Evolutionary conservation across 2,329 filamentous ascomycete genomes (phyloP).

Genomic region (Westerdykella aurantiaca): DNA sequence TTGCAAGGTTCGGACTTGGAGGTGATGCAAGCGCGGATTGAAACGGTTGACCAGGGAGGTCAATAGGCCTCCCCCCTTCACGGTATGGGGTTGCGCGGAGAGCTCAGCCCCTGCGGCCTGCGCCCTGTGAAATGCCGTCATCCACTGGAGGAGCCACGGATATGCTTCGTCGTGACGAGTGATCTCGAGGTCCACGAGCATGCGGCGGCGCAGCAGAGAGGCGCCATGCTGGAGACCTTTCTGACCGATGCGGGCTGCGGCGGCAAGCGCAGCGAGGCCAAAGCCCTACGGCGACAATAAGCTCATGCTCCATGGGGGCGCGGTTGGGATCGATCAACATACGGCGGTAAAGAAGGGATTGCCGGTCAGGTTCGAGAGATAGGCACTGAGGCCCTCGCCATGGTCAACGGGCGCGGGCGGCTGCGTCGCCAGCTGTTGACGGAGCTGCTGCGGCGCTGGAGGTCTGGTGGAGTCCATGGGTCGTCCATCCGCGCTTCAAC

Average conservation of each 20-base stretch:
- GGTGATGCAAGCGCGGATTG: conserved; percentile 56
- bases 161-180: conserved; percentile 91
- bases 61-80: conserved; percentile 37
- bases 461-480: conserved; percentile 37
- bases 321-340: conserved; percentile 46
- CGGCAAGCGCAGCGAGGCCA: conserved; percentile 83
- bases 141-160: conserved; percentile 90
- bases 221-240: conserved; percentile 67
- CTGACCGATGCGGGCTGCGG: conserved; percentile 72
- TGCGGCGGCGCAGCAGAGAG: conserved; percentile 70
- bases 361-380: conserved; percentile 42
- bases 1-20: conserved; percentile 60
- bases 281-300: conserved; percentile 56
- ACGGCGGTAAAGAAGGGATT: conserved; percentile 53
- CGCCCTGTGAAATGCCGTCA: conserved; percentile 70
- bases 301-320: conserved; percentile 19
- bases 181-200: conserved; percentile 94
- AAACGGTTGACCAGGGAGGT: conserved; percentile 53
- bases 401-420: conserved; percentile 25
- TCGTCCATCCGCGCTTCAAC: neutral
- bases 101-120: conserved; percentile 46
- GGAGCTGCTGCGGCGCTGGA: conserved; percentile 21
- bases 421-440: conserved; percentile 36
- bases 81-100: conserved; percentile 8
- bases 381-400: conserved; percentile 32